A percentile compares a stretch with the other conserved stretches of the same genome.
phyloP scores from a whole-genome alignment of 139 green algal genomes.

The Coelastrella sp. region DNA sequence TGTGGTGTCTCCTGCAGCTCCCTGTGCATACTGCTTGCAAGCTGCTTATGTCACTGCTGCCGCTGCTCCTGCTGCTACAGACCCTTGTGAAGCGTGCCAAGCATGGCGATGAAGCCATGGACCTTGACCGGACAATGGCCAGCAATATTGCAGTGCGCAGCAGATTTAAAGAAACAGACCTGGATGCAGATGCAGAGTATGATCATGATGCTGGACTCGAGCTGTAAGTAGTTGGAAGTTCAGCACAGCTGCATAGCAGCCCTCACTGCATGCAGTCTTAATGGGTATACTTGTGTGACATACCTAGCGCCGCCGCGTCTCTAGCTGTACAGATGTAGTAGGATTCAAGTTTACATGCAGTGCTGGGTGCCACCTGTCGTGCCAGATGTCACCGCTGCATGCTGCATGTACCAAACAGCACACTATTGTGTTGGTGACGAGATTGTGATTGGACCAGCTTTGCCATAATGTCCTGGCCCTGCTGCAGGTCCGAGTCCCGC shows the following conservation, averaged over 20 bases:
- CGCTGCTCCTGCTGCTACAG: background rate
- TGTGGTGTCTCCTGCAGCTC: no score
- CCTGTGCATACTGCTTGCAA: background rate
- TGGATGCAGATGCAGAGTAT: slow-evolving; percentile 95
- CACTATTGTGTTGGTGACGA: background rate
- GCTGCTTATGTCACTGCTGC: background rate
- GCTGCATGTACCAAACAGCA: no score
- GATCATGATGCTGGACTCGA: slow-evolving; percentile 93
- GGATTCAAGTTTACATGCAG: no score
- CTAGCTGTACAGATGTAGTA: no score
- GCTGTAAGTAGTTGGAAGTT: slow-evolving; percentile 37
- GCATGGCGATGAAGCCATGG: slow-evolving; percentile 65
- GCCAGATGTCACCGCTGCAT: no score
- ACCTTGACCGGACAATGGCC: slow-evolving; percentile 84
- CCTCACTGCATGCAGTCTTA: background rate
- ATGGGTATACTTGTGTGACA: no score
- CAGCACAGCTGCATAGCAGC: background rate
- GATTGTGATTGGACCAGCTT: background rate
- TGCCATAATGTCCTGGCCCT: background rate
- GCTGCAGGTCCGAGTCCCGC: slow-evolving; percentile 31
- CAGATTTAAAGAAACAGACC: slow-evolving; percentile 67
- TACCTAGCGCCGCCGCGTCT: no score
- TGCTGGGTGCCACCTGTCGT: no score
- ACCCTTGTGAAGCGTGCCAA: slow-evolving; percentile 84
- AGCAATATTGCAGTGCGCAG: slow-evolving; percentile 73